These are phyloP conservation scores for Saccharomyces hybrid DNA, from an alignment of 1,139 yeast species.

Conservation along the genomic window DNA sequence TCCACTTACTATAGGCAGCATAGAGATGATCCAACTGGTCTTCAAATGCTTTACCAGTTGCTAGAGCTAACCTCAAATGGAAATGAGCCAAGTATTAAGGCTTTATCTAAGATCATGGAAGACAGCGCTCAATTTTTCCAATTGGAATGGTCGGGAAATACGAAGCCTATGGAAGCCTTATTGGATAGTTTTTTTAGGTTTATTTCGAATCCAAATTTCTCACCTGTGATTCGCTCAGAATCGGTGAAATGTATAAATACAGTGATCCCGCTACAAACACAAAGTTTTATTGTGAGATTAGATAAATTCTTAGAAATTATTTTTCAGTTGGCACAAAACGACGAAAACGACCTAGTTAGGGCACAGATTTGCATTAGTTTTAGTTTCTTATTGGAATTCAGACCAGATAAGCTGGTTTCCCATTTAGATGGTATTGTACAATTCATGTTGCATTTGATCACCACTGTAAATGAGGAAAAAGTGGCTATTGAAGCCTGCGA, in stretches of 20 bases:
- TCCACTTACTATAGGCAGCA: constrained; percentile 38
- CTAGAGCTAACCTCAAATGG: constrained; percentile 49
- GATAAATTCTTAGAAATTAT: constrained; percentile 60
- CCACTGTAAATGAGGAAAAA: constrained; percentile 47
- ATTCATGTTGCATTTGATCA: constrained; percentile 76
- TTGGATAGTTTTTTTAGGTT: constrained; percentile 57
- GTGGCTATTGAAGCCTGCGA: constrained; percentile 93
- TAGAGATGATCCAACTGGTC: constrained; percentile 44
- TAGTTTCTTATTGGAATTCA: constrained; percentile 59
- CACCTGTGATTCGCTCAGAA: constrained; percentile 49
- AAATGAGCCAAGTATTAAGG: constrained; percentile 74
- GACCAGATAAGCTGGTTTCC: constrained; percentile 75
- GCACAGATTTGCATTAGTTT: constrained; percentile 76
- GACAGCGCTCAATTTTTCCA: constrained; percentile 46
- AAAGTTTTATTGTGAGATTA: constrained; percentile 53
- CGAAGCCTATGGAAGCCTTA: constrained; percentile 55
- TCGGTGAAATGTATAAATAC: constrained; percentile 71
- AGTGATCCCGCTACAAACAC: constrained; percentile 62
- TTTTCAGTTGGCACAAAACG: constrained; percentile 54
- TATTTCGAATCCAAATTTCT: constrained; percentile 35
- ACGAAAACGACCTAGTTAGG: constrained; percentile 53
- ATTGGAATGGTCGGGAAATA: constrained; percentile 49
- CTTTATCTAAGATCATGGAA: constrained; percentile 82
- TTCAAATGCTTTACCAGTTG: constrained; percentile 59
- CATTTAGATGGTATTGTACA: constrained; percentile 80